A percentile compares a stretch with the other conserved stretches of the same genome.
Evolutionary conservation across 495 filamentous ascomycete species (phyloP).

Genomic region (Talaromyces wortmannii): DNA sequence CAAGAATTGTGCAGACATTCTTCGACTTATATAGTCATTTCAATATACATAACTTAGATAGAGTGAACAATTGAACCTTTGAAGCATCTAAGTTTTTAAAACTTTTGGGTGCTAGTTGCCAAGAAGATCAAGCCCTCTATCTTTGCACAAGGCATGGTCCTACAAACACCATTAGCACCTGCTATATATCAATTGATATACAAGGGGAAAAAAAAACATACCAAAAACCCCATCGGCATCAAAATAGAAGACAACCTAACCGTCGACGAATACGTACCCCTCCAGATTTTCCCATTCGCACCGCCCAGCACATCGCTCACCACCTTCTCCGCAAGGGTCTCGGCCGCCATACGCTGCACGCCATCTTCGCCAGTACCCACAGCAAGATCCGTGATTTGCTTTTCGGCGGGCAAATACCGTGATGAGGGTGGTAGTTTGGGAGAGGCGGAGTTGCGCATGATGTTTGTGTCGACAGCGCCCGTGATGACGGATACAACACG

Average conservation of each 20-base stretch:
- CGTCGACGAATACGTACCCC: constrained; percentile 12
- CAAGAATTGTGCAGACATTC: no score
- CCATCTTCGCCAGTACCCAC: neutral
- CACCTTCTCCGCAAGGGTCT: constrained; percentile 12
- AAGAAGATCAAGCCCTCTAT: neutral
- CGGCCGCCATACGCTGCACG: constrained; percentile 7
- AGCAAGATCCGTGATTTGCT: neutral
- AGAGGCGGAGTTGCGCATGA: constrained; percentile 1
- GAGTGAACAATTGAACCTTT: no score
- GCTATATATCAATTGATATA: neutral
- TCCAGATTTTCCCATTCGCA: constrained; percentile 14
- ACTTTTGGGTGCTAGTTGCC: neutral
- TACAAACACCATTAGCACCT: neutral
- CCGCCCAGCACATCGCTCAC: constrained; percentile 12
- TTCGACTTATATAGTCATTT: no score
- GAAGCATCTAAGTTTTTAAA: no score
- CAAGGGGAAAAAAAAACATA: constrained; percentile 10
- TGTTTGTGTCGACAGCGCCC: constrained; percentile 4
- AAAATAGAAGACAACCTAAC: constrained; percentile 6
- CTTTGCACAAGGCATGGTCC: neutral
- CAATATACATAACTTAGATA: no score
- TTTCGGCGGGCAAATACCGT: neutral
- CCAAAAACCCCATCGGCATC: constrained; percentile 13
- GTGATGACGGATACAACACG: neutral
- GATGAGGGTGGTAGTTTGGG: neutral